Evolutionary conservation across 108 stramenopile genomes (phyloP).

Genomic region (Fistulifera solaris): DNA sequence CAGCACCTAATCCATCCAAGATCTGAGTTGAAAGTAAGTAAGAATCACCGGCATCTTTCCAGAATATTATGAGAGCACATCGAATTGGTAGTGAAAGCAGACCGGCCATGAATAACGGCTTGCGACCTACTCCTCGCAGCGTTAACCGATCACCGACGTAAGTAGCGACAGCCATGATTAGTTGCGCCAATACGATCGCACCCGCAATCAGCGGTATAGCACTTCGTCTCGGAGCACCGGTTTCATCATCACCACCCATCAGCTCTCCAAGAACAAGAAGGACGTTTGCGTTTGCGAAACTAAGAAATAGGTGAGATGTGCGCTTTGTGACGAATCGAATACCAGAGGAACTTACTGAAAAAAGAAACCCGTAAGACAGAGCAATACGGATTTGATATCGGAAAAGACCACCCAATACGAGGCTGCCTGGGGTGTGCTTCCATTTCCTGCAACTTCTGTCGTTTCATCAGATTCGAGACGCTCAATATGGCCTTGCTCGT

Average conservation of each 20-base stretch:
- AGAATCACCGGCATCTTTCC: slow-evolving; percentile 69
- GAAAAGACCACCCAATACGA: slow-evolving; percentile 66
- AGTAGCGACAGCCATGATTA: slow-evolving; percentile 73
- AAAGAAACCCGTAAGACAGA: slow-evolving; percentile 80
- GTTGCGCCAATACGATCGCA: slow-evolving; percentile 76
- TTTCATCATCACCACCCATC: slow-evolving; percentile 74
- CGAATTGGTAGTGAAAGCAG: slow-evolving; percentile 63
- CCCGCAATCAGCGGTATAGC: slow-evolving; percentile 82
- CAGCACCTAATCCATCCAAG: slow-evolving; percentile 76
- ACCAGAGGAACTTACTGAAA: slow-evolving; percentile 41
- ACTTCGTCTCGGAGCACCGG: slow-evolving; percentile 46
- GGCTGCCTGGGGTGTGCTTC: slow-evolving; percentile 25
- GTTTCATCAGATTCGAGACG: slow-evolving; percentile 7
- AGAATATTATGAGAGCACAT: slow-evolving; percentile 75
- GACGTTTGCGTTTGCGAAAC: slow-evolving; percentile 84
- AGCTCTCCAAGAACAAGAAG: slow-evolving; percentile 78
- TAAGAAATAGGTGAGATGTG: background rate
- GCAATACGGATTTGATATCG: slow-evolving; percentile 47
- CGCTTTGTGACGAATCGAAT: background rate
- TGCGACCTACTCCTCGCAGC: slow-evolving; percentile 53
- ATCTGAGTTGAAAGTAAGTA: slow-evolving; percentile 76
- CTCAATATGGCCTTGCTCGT: slow-evolving; percentile 39
- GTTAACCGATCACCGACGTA: slow-evolving; percentile 52
- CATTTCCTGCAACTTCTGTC: background rate
- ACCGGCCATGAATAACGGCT: slow-evolving; percentile 69